Evolutionary conservation across 345 rosid genomes (phyloP).

Genomic region (Gynandropsis gynandra): DNA sequence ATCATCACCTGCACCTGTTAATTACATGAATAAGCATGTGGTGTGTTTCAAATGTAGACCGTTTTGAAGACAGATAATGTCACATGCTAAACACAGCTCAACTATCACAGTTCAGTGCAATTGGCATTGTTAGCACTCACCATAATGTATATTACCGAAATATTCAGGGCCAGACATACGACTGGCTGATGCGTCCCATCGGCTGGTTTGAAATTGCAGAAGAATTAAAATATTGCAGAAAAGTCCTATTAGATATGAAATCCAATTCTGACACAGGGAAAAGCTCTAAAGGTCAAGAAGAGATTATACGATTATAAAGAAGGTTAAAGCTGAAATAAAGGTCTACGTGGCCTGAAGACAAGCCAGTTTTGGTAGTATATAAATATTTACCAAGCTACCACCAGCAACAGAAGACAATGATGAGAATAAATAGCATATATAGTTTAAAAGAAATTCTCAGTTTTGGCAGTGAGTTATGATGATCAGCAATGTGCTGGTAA

Average conservation of each 20-base stretch:
- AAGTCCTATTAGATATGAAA: conserved; percentile 15
- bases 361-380: too few species aligned
- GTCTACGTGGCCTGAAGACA: conserved; percentile 6
- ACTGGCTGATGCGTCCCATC: conserved; percentile 79
- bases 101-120: too few species aligned
- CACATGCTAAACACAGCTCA: too few species aligned
- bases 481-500: conserved; percentile 3
- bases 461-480: too few species aligned
- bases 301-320: not conserved
- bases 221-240: conserved; percentile 17
- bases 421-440: too few species aligned
- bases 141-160: conserved; percentile 57
- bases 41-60: not conserved
- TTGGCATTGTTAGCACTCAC: conserved; percentile 28
- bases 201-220: conserved; percentile 34
- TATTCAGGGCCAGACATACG: conserved; percentile 79
- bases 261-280: not conserved
- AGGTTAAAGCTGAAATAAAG: conserved; percentile 8
- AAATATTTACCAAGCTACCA: too few species aligned
- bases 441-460: too few species aligned
- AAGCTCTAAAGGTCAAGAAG: not conserved
- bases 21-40: not conserved
- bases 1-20: conserved; percentile 61
- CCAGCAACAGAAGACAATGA: too few species aligned
- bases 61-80: not conserved